Percentiles rank a stretch among this genome's conserved stretches.
Evolutionary conservation across 2,329 filamentous ascomycete genomes (phyloP).

Genomic region (Penicillium hordei): DNA sequence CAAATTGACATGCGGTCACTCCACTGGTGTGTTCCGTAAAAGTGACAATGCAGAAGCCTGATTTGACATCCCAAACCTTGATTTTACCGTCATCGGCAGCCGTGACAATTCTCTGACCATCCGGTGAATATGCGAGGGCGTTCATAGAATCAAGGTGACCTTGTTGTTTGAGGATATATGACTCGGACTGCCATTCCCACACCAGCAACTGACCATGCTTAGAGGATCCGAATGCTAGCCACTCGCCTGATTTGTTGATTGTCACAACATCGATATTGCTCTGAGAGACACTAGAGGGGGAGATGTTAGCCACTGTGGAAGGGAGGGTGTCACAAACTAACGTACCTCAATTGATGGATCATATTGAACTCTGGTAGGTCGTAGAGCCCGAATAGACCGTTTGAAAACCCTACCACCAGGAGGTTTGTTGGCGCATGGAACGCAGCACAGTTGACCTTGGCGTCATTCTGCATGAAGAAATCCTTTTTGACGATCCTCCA

Average conservation of each 20-base stretch:
- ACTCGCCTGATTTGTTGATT: constrained; percentile 92
- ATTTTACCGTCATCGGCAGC: constrained; percentile 96
- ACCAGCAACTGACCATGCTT: constrained; percentile 94
- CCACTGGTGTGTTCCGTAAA: constrained; percentile 96
- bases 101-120: constrained; percentile 89
- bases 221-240: constrained; percentile 94
- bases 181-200: constrained; percentile 99
- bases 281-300: constrained; percentile 78
- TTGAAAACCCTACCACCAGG: constrained; percentile 95
- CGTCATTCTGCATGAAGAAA: constrained; percentile 90
- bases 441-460: constrained; percentile 83
- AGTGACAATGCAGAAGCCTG: constrained; percentile 95
- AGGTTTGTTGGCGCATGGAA: constrained; percentile 85
- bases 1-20: constrained; percentile 89
- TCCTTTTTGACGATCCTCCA: constrained; percentile 92
- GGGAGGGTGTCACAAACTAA: not conserved
- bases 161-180: constrained; percentile 97
- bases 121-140: constrained; percentile 85
- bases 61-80: constrained; percentile 96
- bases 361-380: constrained; percentile 94
- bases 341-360: constrained; percentile 73
- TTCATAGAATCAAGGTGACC: constrained; percentile 97
- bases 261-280: constrained; percentile 94
- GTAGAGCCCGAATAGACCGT: constrained; percentile 89
- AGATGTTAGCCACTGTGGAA: constrained; percentile 8